Evolutionary conservation across 768 basidiomycete genomes (phyloP).

Genomic region (Boletus tomentosulus): DNA sequence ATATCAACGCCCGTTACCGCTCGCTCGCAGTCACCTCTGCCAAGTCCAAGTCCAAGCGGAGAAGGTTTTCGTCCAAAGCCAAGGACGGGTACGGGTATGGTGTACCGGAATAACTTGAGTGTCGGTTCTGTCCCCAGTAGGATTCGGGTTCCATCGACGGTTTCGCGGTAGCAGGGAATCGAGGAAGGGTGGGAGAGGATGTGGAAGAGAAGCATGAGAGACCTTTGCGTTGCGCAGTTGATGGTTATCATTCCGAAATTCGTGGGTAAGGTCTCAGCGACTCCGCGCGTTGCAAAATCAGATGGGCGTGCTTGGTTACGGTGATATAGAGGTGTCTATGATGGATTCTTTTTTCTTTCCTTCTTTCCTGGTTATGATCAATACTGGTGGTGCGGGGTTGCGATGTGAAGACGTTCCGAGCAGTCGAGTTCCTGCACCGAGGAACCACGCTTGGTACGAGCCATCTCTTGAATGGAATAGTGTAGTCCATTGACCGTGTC

Average conservation of each 20-base stretch:
- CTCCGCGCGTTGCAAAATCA: constrained; percentile 1
- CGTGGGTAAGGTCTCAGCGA: constrained; percentile 9
- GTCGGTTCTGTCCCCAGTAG: constrained; percentile 21
- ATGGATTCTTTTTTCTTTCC: constrained; percentile 3
- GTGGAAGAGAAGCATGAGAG: constrained; percentile 1
- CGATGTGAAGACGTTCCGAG: background rate
- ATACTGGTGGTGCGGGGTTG: background rate
- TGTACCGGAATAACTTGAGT: constrained; percentile 42
- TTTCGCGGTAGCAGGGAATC: constrained; percentile 14
- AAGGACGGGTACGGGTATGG: constrained; percentile 68
- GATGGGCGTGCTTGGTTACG: constrained; percentile 8
- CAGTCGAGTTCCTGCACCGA: background rate
- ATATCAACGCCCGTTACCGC: constrained; percentile 8
- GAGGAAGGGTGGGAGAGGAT: background rate
- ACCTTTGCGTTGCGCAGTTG: background rate
- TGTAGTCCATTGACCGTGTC: constrained; percentile 3
- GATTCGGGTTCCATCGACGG: constrained; percentile 36
- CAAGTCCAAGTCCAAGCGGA: constrained; percentile 10
- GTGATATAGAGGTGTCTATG: constrained; percentile 5
- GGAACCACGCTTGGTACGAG: constrained; percentile 14
- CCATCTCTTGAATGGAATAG: background rate
- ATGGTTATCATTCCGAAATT: constrained; percentile 7
- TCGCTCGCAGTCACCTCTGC: constrained; percentile 19
- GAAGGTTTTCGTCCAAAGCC: constrained; percentile 43
- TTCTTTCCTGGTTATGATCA: constrained; percentile 1